Evolutionary conservation across 352 stramenopile species (phyloP).

Genomic region (Phytophthora crassamura): DNA sequence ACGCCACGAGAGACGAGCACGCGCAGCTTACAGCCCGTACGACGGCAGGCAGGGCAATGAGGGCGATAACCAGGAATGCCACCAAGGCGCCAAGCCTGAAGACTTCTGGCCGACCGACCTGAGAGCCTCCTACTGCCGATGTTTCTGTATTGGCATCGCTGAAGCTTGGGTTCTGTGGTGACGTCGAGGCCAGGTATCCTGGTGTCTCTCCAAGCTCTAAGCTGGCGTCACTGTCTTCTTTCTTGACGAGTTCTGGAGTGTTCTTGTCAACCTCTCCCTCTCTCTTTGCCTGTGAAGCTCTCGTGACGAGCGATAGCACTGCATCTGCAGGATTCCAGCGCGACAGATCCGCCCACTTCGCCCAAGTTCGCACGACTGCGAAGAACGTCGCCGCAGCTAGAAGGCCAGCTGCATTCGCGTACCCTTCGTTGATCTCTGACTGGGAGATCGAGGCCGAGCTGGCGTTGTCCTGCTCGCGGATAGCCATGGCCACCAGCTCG

Average conservation of each 20-base stretch:
- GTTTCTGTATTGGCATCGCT: slow-evolving; percentile 17
- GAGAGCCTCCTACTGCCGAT: not conserved
- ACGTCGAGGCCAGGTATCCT: slow-evolving; percentile 21
- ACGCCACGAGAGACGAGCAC: slow-evolving; percentile 30
- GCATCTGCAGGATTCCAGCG: slow-evolving; percentile 34
- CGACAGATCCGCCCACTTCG: slow-evolving; percentile 34
- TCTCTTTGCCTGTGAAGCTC: not conserved
- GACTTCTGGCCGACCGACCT: not conserved
- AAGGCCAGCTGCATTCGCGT: slow-evolving; percentile 25
- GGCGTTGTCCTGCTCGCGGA: slow-evolving; percentile 42
- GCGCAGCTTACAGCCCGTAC: slow-evolving; percentile 24
- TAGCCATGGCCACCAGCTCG: slow-evolving; percentile 48
- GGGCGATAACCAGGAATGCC: slow-evolving; percentile 1
- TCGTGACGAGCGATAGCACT: slow-evolving; percentile 4
- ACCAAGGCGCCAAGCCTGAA: slow-evolving; percentile 3
- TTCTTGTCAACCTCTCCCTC: not conserved
- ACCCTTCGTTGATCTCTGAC: slow-evolving; percentile 29
- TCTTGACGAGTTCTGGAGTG: not conserved
- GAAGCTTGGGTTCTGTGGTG: slow-evolving; percentile 7
- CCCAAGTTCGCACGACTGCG: slow-evolving; percentile 25
- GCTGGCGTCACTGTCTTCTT: not conserved
- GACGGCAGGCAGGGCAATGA: slow-evolving; percentile 25
- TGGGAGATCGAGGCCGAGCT: slow-evolving; percentile 37
- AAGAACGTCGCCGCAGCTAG: slow-evolving; percentile 22
- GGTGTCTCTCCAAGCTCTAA: slow-evolving; percentile 17